These are phyloP conservation scores for Panicum virgatum DNA, from an alignment of 202 grass and related monocot genomes.

Conservation along the genomic window DNA sequence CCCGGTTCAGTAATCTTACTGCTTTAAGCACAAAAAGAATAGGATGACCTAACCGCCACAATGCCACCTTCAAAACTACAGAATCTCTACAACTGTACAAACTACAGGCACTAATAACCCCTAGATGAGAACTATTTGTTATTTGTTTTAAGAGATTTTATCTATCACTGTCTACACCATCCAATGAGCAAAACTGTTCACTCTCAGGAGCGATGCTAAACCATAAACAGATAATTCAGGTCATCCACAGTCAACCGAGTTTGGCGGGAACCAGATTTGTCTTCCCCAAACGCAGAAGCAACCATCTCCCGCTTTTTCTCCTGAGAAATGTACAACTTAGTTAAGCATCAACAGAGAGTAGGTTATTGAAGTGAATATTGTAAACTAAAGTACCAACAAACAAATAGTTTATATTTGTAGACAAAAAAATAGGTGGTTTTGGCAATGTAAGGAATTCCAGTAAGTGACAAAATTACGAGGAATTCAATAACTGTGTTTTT, in stretches of 20 bases:
- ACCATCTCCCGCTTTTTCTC: conserved; percentile 98
- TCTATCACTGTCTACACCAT: conserved; percentile 49
- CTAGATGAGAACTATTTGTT: conserved; percentile 40
- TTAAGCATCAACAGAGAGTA: conserved; percentile 4
- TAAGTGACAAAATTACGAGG: not conserved
- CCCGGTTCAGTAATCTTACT: conserved; percentile 17
- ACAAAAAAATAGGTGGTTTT: not conserved
- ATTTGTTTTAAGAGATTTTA: conserved; percentile 32
- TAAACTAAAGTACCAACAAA: not conserved
- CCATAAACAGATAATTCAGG: conserved; percentile 92
- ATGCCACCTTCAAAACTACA: conserved; percentile 33
- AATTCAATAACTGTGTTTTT: not conserved
- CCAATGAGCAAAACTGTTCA: conserved; percentile 62
- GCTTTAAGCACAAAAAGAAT: conserved; percentile 40
- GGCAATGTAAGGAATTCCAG: not conserved
- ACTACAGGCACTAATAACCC: conserved; percentile 33
- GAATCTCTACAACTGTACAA: conserved; percentile 56
- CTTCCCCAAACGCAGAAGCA: conserved; percentile 93
- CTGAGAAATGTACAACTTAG: conserved; percentile 50
- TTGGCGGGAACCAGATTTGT: conserved; percentile 76
- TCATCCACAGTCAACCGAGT: conserved; percentile 85
- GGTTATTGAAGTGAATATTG: not conserved
- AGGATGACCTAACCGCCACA: conserved; percentile 33
- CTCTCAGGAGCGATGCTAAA: conserved; percentile 55
- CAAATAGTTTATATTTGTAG: not conserved